Evolutionary conservation across 352 stramenopile species (phyloP).

Genomic region (Paralagenidium karlingii): DNA sequence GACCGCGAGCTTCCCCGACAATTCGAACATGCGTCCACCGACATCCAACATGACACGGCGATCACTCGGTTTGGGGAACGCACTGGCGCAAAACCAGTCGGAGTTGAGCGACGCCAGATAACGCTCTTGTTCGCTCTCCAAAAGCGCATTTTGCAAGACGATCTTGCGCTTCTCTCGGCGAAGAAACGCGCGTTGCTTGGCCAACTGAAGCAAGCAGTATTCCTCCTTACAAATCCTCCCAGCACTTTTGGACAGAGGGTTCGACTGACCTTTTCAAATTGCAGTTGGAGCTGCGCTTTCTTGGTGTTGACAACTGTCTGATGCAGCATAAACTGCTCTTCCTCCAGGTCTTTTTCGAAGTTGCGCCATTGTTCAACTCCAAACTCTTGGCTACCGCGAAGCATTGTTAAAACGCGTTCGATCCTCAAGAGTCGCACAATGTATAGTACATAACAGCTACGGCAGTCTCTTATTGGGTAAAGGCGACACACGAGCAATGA

Average conservation of each 20-base stretch:
- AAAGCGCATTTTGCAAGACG: constrained; percentile 53
- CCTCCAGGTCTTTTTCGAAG: constrained; percentile 34
- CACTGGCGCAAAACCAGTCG: constrained; percentile 58
- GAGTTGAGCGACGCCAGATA: constrained; percentile 52
- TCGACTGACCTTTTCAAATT: constrained; percentile 33
- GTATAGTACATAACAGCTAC: no score
- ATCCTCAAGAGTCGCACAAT: no score
- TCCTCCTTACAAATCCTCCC: no score
- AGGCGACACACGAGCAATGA: no score
- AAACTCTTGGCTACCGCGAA: no score
- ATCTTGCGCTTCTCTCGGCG: constrained; percentile 67
- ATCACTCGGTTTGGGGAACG: constrained; percentile 31
- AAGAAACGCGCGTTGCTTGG: constrained; percentile 68
- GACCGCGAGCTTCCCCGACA: constrained; percentile 26
- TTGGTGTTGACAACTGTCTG: constrained; percentile 57
- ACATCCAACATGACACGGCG: constrained; percentile 48
- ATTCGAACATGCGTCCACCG: constrained; percentile 58
- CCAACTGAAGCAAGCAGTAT: constrained; percentile 15
- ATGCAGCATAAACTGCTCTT: constrained; percentile 53
- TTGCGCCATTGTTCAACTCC: no score
- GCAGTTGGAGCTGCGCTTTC: constrained; percentile 41
- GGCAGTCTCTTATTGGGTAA: no score
- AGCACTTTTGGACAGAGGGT: no score
- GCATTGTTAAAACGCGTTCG: no score
- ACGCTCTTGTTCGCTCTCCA: constrained; percentile 58